Evolutionary conservation across 2,329 filamentous ascomycete genomes (phyloP), one percentile per base, ranked within the genome.

Genomic region (Aspergillus hortae): DNA sequence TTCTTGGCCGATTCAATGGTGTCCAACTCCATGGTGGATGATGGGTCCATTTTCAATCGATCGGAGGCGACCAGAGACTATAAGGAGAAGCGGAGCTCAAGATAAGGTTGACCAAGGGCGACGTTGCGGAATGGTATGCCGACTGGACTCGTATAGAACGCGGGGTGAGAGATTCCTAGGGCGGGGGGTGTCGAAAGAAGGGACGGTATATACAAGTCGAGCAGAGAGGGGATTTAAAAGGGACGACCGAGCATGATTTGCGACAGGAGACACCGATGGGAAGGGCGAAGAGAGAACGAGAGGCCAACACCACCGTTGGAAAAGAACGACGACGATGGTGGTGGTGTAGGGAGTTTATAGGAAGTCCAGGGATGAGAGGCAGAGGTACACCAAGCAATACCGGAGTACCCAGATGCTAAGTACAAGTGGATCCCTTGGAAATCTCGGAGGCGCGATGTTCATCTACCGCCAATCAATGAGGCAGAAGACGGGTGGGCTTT

Each of bases 1-100:
- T 68, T 67, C 41, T 68, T 62, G 19, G 58, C 47, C 15, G 44
- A 15, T 9, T 55, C 51, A 17, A 55, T 46, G 40, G 52, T 42
- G 40, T 56, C 52, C 60, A 65, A 65, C 23, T 48, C 42, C 21
- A 10, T 44, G 21, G 42, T 17, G 6, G 42, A 44, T 23, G n/a
- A 32, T 32, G 42, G 42, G 14, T 14, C 23, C 14, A 23, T 14
- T n/a, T 6, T 44, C 19, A 10, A 11, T 38, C 35, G 42, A 30
- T 32, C 21, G 15, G 17, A 5, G 25, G 23, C 14, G 44, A 25
- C 11, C 14, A 30, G 36, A 14, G 7, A 14, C 27, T 23, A 23
- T 23, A 30, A 10, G 27, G 6, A 30, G 7, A 30, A 11, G 27
- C 27, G 27, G 1, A 11, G 1, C 10, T 3, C 6, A 11, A 11